Base-by-base conservation (phyloP, 805 yeast genomes). In the Kuraishia molischiana region DNA sequence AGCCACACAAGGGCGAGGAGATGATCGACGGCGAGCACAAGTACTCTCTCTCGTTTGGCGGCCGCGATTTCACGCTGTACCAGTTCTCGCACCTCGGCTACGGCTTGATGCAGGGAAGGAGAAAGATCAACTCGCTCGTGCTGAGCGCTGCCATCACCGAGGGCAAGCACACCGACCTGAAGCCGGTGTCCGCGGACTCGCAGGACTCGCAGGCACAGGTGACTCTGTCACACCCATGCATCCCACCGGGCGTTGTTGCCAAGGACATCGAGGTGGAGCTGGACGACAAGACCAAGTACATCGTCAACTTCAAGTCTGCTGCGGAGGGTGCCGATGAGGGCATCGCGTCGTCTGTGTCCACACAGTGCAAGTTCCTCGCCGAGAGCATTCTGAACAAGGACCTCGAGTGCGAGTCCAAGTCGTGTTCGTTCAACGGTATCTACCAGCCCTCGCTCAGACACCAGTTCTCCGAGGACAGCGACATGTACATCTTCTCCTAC, bases 361-460 rank as follows among this genome's bases (percentile, higher is more conserved):
- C 89, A 34, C 95, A 86, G 60, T 92, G 99, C 66, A 77, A 95
- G 46, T 72, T 65, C 53, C 57, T 92, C 32, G 86, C 97, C 21
- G 97, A 90, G 56, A 56, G 70, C 38, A 74, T 86, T 31, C 71
- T 92, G 54, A 80, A 85, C 64, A 90, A 90, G 64, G 95, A 87
- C 31, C 69, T 73, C 13, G 76, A 69, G 43, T 92, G 99, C 68
- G 55, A 66, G 2, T 54, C 67, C 24, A 73, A 76, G 41, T 94
- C 98, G 38, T 92, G 99, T 60, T 85, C 97, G 2, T 92, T 92
- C 72, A 86, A 90, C 55, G 98, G 99, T 54, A 83, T 87, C 36
- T 95, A 94, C 61, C 98, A 92, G 66, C 99, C 99, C 6, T 83
- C 95, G 3, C 67, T 92, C 51, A 76, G 76, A 33, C 74, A 70